These are phyloP conservation scores for Fusarium camptoceras DNA, from an alignment of 2,329 filamentous ascomycete genomes.

Conservation along the genomic window DNA sequence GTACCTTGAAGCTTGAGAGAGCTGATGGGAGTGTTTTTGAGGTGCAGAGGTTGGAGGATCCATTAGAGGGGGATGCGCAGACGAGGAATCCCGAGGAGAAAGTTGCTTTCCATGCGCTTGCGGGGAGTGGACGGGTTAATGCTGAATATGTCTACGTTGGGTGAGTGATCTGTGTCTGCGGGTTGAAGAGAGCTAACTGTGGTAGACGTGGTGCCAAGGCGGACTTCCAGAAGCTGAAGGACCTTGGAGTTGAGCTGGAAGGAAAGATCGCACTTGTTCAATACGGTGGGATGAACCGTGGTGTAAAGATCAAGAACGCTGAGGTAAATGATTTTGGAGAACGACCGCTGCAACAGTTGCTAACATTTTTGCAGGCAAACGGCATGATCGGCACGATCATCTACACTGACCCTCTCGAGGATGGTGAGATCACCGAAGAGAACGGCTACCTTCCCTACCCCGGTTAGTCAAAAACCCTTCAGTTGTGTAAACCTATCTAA, in stretches of 20 bases:
- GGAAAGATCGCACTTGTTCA: slow-evolving; percentile 28
- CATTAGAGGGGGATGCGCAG: slow-evolving; percentile 28
- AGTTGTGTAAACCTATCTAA: accelerated
- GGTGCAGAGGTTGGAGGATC: slow-evolving; percentile 33
- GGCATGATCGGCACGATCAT: slow-evolving; percentile 32
- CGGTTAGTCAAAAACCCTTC: not conserved
- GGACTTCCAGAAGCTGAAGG: slow-evolving; percentile 21
- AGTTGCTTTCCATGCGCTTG: slow-evolving; percentile 20
- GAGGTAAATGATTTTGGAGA: too few species aligned
- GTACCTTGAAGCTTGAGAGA: slow-evolving; percentile 24
- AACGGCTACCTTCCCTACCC: slow-evolving; percentile 29
- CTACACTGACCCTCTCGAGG: slow-evolving; percentile 23
- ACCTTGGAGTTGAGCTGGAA: slow-evolving; percentile 20
- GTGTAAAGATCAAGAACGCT: slow-evolving; percentile 35
- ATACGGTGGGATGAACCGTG: slow-evolving; percentile 27
- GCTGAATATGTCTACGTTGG: slow-evolving; percentile 37
- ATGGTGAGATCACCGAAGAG: slow-evolving; percentile 32
- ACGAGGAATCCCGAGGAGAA: slow-evolving; percentile 22
- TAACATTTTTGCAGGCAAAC: not conserved
- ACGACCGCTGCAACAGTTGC: too few species aligned
- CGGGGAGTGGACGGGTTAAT: slow-evolving; percentile 3
- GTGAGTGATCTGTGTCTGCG: not conserved
- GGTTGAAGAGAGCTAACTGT: accelerated
- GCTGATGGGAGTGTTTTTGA: slow-evolving; percentile 25
- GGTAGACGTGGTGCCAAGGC: slow-evolving; percentile 14